phyloP scores from a whole-genome alignment of 495 filamentous ascomycete species.

The Hypomontagnella monticulosa region DNA sequence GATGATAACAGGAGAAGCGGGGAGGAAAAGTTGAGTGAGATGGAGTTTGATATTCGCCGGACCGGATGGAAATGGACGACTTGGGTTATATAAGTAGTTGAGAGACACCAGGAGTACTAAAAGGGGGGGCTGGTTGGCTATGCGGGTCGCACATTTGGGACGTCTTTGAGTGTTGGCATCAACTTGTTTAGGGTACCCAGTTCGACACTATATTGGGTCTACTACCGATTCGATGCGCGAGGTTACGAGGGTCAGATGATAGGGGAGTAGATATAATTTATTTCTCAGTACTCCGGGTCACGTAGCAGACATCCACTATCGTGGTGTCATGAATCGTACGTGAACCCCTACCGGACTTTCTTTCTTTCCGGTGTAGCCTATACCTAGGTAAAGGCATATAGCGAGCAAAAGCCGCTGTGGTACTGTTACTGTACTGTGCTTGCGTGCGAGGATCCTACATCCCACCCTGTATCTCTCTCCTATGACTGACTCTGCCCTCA shows the following conservation, averaged over 20 bases:
- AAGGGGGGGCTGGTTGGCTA: too few relatives aligned
- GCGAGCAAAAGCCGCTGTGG: neutral
- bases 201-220: neutral
- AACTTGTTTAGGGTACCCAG: too few relatives aligned
- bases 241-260: neutral
- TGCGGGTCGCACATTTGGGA: too few relatives aligned
- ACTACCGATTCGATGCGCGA: neutral
- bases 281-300: constrained; percentile 20
- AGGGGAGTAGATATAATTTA: constrained; percentile 17
- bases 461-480: too few relatives aligned
- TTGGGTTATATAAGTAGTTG: too few relatives aligned
- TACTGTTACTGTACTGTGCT: neutral
- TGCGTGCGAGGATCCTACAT: too few relatives aligned
- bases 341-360: neutral
- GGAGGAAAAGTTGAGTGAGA: too few relatives aligned
- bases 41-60: too few relatives aligned
- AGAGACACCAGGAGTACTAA: too few relatives aligned
- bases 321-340: neutral
- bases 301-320: constrained; percentile 6
- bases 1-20: too few relatives aligned
- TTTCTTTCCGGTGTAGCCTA: neutral
- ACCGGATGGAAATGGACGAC: too few relatives aligned
- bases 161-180: too few relatives aligned
- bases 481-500: neutral
- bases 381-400: neutral